Percentiles rank a stretch among this genome's conserved stretches.
These are phyloP conservation scores for Fonsecaea monophora DNA, from an alignment of 2,329 filamentous ascomycete genomes.

Conservation along the genomic window DNA sequence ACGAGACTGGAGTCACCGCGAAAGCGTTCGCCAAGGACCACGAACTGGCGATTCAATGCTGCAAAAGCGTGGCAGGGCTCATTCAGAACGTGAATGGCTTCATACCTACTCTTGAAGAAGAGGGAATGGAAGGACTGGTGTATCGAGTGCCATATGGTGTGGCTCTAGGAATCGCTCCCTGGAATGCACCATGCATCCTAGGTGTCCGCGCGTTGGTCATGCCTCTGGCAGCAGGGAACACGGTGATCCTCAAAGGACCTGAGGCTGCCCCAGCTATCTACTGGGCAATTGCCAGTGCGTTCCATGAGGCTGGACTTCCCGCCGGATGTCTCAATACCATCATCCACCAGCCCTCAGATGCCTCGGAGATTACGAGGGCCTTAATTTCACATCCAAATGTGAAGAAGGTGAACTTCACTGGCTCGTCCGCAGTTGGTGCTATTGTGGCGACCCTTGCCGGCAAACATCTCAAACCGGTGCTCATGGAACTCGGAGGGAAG, in stretches of 20 bases:
- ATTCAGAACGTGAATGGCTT: no score
- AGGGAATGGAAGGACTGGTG: slow-evolving; percentile 67
- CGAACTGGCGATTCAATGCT: no score
- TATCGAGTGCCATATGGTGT: slow-evolving; percentile 79
- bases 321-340: slow-evolving; percentile 76
- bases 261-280: slow-evolving; percentile 70
- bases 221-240: slow-evolving; percentile 64
- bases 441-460: slow-evolving; percentile 74
- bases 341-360: slow-evolving; percentile 64
- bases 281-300: slow-evolving; percentile 66
- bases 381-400: slow-evolving; percentile 71
- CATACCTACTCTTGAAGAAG: slow-evolving; percentile 40
- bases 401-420: slow-evolving; percentile 79
- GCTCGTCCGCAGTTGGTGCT: slow-evolving; percentile 74
- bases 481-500: slow-evolving; percentile 85
- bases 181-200: slow-evolving; percentile 58
- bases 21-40: no score
- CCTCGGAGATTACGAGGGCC: slow-evolving; percentile 68
- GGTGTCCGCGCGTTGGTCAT: slow-evolving; percentile 39
- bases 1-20: not conserved
- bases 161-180: slow-evolving; percentile 70
- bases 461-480: slow-evolving; percentile 75
- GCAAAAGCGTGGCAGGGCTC: no score
- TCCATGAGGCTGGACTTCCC: slow-evolving; percentile 78
- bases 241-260: slow-evolving; percentile 72